These are phyloP conservation scores for Pseudognaphalium luteoalbum DNA, from an alignment of 129 eudicot genomes.

Conservation along the genomic window DNA sequence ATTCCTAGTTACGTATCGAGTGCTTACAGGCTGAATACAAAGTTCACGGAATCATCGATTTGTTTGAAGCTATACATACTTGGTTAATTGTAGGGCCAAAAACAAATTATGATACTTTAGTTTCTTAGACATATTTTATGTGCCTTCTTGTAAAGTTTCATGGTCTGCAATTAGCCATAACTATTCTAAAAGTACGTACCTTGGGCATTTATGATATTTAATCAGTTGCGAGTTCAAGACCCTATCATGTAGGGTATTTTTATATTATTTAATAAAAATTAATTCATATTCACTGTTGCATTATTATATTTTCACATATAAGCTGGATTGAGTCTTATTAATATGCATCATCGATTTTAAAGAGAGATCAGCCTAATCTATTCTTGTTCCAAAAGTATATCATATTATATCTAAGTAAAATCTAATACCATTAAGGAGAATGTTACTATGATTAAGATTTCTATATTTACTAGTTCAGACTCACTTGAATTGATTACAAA, in stretches of 20 bases:
- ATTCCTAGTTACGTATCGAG: conserved; percentile 24
- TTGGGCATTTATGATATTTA: background rate
- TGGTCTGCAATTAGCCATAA: conserved; percentile 4
- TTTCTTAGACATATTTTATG: conserved; percentile 25
- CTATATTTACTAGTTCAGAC: too few relatives aligned
- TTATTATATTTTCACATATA: background rate
- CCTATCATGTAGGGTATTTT: background rate
- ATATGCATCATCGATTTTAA: conserved; percentile 11
- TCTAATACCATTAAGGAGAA: conserved; percentile 7
- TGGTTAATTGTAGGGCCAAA: conserved; percentile 21
- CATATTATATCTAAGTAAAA: conserved; percentile 24
- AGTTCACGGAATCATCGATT: conserved; percentile 21
- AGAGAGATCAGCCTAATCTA: conserved; percentile 24
- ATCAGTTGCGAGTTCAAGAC: conserved; percentile 3
- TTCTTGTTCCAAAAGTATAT: conserved; percentile 27
- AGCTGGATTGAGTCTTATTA: conserved; percentile 13
- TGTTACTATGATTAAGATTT: too few relatives aligned
- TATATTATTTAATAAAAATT: background rate
- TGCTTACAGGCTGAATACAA: conserved; percentile 10
- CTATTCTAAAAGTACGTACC: too few relatives aligned
- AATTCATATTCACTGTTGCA: background rate
- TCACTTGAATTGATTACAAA: too few relatives aligned
- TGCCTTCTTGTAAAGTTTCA: conserved; percentile 23
- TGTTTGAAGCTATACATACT: conserved; percentile 15
- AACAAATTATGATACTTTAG: conserved; percentile 21